Conservation (phyloP, 73 alveolate species). For the Paramecium octaurelia region DNA sequence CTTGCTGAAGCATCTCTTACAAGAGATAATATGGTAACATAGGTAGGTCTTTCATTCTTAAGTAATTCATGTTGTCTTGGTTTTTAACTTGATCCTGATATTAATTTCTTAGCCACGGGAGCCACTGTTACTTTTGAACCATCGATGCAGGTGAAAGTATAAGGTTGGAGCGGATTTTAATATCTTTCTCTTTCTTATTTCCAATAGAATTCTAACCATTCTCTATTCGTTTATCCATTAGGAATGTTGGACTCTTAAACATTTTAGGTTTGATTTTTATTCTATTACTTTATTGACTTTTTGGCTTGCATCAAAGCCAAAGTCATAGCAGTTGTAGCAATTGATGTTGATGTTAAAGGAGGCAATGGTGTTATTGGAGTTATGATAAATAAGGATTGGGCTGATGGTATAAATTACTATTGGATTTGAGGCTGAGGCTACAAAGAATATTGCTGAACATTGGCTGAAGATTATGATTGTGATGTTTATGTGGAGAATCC, state of each 20-base stretch:
- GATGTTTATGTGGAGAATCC: constrained; percentile 3
- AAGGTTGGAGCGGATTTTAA: constrained; percentile 90
- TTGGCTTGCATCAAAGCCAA: constrained; percentile 42
- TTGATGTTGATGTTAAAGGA: not conserved
- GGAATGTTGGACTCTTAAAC: not conserved
- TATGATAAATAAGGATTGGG: constrained; percentile 10
- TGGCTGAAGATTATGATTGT: not conserved
- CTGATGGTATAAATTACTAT: constrained; percentile 31
- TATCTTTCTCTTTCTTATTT: constrained; percentile 92
- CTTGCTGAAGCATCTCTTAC: constrained; percentile 98
- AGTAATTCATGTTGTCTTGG: constrained; percentile 97
- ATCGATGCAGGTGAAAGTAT: constrained; percentile 88
- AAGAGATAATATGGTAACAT: constrained; percentile 89
- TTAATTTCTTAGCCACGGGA: constrained; percentile 87
- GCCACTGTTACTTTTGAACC: constrained; percentile 93
- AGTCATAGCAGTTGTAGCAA: not conserved
- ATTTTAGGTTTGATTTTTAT: not conserved
- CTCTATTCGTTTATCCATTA: constrained; percentile 50
- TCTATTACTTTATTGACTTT: not conserved
- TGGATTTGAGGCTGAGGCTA: not conserved
- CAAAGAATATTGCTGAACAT: not conserved
- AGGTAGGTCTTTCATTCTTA: constrained; percentile 91
- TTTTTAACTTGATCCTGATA: constrained; percentile 70
- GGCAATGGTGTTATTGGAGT: not conserved
- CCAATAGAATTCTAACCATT: constrained; percentile 81